Base-by-base conservation (phyloP, 1,139 yeast species). In the Pichia sp. region DNA sequence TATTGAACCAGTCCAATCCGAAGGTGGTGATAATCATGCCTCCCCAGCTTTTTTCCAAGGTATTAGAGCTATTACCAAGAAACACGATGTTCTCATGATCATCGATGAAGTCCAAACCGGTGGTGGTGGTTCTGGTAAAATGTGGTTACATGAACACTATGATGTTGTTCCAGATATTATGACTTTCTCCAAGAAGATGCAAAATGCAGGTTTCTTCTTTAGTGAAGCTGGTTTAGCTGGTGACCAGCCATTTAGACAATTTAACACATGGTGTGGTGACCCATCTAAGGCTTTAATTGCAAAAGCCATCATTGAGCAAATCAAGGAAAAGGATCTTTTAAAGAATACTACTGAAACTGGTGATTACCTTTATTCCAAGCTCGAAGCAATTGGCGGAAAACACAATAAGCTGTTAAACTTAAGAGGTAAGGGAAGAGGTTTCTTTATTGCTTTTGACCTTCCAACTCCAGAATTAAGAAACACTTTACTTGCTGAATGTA, bases 21-120 rank as follows among this genome's bases (percentile, higher is more conserved):
- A 83, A 66, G 93, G 93, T 59, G 93, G 93, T 59, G 93, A 83
- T 64, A 81, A 82, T 68, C 93, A 83, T 59, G 91, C 83, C 5
- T 76, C 87, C 24, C 69, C 76, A 25, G 74, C 64, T 30, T 83
- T 81, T 65, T 82, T 82, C 80, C 88, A 80, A 64, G 84, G 85
- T 34, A 67, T 83, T 52, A 77, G 89, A 60, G 79, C 75, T 49
- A 61, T 83, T 53, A 80, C 89, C 47, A 64, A 75, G 59, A 75
- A 79, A 60, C 68, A 80, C 62, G 81, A 75, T 44, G 76, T 82
- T 37, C 68, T 80, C 50, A 65, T 83, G 69, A 83, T 83, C 53
- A 76, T 82, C 44, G 93, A 84, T 59, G 93, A 83, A 64, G 93
- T 83, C 43, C 93, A 83, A 66, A 83, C 93, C 38, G 93, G 93